These are phyloP conservation scores for Candida qinlingensis DNA, from an alignment of 805 yeast genomes.

Conservation along the genomic window DNA sequence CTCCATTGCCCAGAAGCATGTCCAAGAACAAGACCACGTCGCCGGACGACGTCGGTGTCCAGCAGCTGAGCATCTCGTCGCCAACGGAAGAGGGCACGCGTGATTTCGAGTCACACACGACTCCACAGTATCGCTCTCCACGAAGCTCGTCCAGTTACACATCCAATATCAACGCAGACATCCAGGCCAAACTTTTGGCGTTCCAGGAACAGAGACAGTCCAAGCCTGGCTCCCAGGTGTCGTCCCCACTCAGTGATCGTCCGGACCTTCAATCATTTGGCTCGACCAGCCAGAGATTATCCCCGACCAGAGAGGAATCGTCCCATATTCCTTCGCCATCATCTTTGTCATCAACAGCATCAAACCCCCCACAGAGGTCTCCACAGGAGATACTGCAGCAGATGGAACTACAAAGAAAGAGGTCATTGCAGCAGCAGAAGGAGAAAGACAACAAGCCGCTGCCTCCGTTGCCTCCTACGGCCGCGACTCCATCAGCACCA, in stretches of 20 bases:
- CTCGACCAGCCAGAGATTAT: neutral
- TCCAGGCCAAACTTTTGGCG: slow-evolving; percentile 83
- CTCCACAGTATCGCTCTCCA: slow-evolving; percentile 16
- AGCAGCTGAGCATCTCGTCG: slow-evolving; percentile 1
- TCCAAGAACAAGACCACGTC: neutral
- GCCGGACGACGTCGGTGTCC: slow-evolving; percentile 6
- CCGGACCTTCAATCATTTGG: slow-evolving; percentile 5
- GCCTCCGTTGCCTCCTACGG: slow-evolving; percentile 35
- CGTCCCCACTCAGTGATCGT: slow-evolving; percentile 8
- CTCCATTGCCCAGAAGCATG: neutral
- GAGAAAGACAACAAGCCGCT: slow-evolving; percentile 30
- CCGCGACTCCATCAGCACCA: neutral
- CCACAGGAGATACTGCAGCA: slow-evolving; percentile 11
- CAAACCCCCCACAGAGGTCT: slow-evolving; percentile 12
- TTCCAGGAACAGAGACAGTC: slow-evolving; percentile 76
- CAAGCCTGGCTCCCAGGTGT: slow-evolving; percentile 22
- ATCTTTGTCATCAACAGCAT: slow-evolving; percentile 9
- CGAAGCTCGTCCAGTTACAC: slow-evolving; percentile 25
- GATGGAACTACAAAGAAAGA: slow-evolving; percentile 19
- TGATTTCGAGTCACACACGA: neutral
- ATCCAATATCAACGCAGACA: slow-evolving; percentile 56
- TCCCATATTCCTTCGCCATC: neutral
- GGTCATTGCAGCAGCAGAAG: slow-evolving; percentile 12
- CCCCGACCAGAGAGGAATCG: neutral
- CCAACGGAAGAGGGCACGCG: neutral